These are phyloP conservation scores for Stephanodiscus triporus DNA, from an alignment of 108 stramenopile species.

Conservation along the genomic window DNA sequence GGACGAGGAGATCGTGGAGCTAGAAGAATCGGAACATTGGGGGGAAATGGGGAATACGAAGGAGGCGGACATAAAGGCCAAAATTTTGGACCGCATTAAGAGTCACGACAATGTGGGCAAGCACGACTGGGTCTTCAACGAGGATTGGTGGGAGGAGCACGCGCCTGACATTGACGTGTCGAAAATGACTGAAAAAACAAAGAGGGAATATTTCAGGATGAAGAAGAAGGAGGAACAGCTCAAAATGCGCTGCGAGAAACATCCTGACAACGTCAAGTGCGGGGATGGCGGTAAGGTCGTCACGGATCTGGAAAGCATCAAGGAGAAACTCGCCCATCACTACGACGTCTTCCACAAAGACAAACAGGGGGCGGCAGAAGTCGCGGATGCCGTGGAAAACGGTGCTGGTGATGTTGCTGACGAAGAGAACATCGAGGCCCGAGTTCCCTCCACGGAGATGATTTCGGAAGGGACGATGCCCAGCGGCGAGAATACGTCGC, in stretches of 20 bases:
- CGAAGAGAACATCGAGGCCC: not conserved
- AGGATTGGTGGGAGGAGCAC: slow-evolving; percentile 44
- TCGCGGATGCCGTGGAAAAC: too few species aligned
- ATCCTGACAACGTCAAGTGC: slow-evolving; percentile 8
- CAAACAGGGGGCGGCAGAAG: not conserved
- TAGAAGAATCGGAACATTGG: slow-evolving; percentile 37
- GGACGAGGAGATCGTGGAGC: slow-evolving; percentile 34
- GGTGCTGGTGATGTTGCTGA: not conserved
- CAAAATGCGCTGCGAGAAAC: slow-evolving; percentile 4
- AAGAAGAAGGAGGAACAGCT: slow-evolving; percentile 24
- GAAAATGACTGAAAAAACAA: slow-evolving; percentile 22
- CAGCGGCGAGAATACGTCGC: not conserved
- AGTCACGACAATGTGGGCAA: slow-evolving; percentile 25
- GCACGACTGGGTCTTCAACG: slow-evolving; percentile 31
- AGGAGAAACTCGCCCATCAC: slow-evolving; percentile 32
- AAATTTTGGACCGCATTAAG: slow-evolving; percentile 1
- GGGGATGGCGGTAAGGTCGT: slow-evolving; percentile 13
- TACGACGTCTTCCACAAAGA: not conserved
- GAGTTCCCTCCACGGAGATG: not conserved
- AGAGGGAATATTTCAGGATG: slow-evolving; percentile 10
- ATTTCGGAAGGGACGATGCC: not conserved
- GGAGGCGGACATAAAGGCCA: not conserved
- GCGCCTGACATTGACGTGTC: slow-evolving; percentile 30
- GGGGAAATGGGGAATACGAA: slow-evolving; percentile 30
- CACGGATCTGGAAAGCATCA: slow-evolving; percentile 28